phyloP scores from a whole-genome alignment of 805 yeast genomes.

The Metschnikowia arizonensis region DNA sequence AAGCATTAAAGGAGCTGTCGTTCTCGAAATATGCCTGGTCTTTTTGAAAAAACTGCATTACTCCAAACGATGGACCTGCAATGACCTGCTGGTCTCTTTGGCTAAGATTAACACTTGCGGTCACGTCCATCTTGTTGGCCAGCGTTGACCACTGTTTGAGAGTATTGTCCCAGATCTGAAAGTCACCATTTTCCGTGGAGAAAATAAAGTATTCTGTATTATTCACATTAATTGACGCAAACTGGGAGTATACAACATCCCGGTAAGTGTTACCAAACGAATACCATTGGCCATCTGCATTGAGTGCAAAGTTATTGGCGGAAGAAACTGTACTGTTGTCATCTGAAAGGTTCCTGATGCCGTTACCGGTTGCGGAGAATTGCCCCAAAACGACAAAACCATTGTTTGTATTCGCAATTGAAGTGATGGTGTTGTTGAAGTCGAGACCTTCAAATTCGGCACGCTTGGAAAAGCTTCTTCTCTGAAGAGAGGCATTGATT shows the following conservation, averaged over 20 bases:
- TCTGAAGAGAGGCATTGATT: conserved; percentile 17
- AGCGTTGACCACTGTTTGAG: conserved; percentile 32
- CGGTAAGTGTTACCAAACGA: conserved; percentile 36
- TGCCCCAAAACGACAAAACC: conserved; percentile 30
- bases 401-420: conserved; percentile 19
- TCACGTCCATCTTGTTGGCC: conserved; percentile 25
- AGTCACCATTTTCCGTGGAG: conserved; percentile 20
- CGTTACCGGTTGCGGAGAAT: conserved; percentile 24
- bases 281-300: conserved; percentile 37
- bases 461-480: conserved; percentile 15
- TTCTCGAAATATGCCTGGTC: conserved; percentile 27
- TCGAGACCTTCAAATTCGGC: conserved; percentile 26
- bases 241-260: conserved; percentile 23
- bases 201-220: conserved; percentile 42
- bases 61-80: conserved; percentile 32
- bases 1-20: conserved; percentile 20
- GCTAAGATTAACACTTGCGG: conserved; percentile 23
- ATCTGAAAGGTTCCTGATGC: conserved; percentile 26
- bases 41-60: conserved; percentile 28
- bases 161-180: conserved; percentile 41
- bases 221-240: conserved; percentile 35
- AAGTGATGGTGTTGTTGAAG: conserved; percentile 29
- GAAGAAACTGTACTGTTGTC: conserved; percentile 22
- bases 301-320: conserved; percentile 38
- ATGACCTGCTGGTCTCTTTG: conserved; percentile 28